phyloP scores from a whole-genome alignment of 345 rosid genomes.

The Brassica carinata region DNA sequence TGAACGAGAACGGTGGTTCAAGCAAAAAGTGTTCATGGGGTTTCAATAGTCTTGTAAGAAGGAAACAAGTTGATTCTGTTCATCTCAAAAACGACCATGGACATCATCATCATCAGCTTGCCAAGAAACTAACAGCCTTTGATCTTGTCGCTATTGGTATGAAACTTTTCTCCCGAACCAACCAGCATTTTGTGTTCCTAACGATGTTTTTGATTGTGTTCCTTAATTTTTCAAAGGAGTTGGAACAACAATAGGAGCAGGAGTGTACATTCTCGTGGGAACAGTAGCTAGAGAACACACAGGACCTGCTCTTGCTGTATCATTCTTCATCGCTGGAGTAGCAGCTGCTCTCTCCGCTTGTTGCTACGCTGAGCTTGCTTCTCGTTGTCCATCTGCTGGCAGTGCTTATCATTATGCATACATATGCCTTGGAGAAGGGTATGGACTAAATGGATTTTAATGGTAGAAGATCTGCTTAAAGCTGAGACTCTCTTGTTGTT shows the following conservation, averaged over 20 bases:
- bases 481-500: conserved; percentile 2
- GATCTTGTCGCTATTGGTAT: conserved; percentile 81
- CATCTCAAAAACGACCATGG: conserved; percentile 36
- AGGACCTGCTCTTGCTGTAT: conserved; percentile 91
- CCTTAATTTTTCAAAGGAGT: conserved; percentile 49
- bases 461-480: not conserved
- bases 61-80: conserved; percentile 81
- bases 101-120: conserved; percentile 48
- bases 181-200: not conserved
- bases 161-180: not conserved
- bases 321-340: conserved; percentile 88
- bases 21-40: conserved; percentile 38
- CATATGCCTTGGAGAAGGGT: conserved; percentile 97
- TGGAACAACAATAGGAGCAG: conserved; percentile 97
- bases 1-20: conserved; percentile 40
- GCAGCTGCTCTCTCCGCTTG: conserved; percentile 96
- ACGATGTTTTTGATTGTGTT: not conserved
- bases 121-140: conserved; percentile 61
- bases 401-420: conserved; percentile 98
- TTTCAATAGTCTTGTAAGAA: conserved; percentile 54
- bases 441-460: not conserved
- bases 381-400: conserved; percentile 98
- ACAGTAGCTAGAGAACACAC: conserved; percentile 98
- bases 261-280: conserved; percentile 94
- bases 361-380: conserved; percentile 95